These are phyloP conservation scores for Arthrobotrys megalospora DNA, from an alignment of 2,329 filamentous ascomycete genomes.

Conservation along the genomic window DNA sequence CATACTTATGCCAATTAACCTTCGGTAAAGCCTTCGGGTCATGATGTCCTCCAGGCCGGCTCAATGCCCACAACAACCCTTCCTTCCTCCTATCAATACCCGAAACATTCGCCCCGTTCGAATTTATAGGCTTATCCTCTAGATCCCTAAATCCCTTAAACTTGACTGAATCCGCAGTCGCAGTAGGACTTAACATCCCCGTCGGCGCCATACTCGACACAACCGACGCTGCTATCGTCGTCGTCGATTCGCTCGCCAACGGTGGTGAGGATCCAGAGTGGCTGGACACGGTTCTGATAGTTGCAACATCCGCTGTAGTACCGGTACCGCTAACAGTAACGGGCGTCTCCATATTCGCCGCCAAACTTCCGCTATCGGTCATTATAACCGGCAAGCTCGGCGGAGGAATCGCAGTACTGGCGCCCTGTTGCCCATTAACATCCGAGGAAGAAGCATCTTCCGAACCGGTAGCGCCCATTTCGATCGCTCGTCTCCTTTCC, in stretches of 20 bases:
- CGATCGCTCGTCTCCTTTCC: constrained; percentile 89
- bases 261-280: constrained; percentile 58
- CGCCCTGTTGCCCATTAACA: constrained; percentile 69
- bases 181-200: constrained; percentile 67
- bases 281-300: constrained; percentile 68
- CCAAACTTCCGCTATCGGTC: constrained; percentile 37
- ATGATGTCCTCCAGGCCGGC: constrained; percentile 91
- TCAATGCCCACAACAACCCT: constrained; percentile 93
- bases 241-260: constrained; percentile 60
- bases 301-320: constrained; percentile 72
- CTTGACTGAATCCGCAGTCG: constrained; percentile 69
- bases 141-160: constrained; percentile 95
- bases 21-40: constrained; percentile 97
- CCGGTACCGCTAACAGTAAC: constrained; percentile 60
- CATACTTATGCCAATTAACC: constrained; percentile 98
- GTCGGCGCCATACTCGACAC: constrained; percentile 64
- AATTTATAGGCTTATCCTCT: constrained; percentile 81
- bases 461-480: constrained; percentile 85
- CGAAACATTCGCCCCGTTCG: constrained; percentile 69
- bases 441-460: constrained; percentile 72
- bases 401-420: constrained; percentile 66
- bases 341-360: constrained; percentile 23
- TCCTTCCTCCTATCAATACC: constrained; percentile 86
- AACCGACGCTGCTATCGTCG: constrained; percentile 61
- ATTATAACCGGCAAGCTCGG: constrained; percentile 62